Conservation (phyloP, 164 flowering plant genomes). For the Pachysandra terminalis region DNA sequence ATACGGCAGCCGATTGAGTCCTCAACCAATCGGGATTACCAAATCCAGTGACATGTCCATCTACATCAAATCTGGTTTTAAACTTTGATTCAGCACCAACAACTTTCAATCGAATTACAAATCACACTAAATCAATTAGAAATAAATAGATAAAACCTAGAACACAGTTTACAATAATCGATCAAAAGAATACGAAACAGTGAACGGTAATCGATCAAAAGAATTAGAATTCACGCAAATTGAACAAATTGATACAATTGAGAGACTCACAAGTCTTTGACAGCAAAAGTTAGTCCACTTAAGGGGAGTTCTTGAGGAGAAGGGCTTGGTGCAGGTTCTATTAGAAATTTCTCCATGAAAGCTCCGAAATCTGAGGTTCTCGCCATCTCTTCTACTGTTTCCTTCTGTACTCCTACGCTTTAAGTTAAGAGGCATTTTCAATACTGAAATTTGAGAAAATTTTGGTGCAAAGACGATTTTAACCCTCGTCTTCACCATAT, state of each 20-base stretch:
- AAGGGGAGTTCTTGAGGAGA: constrained; percentile 50
- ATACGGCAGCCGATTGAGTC: constrained; percentile 60
- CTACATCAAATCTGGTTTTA: constrained; percentile 70
- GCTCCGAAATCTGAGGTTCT: constrained; percentile 62
- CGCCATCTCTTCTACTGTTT: constrained; percentile 19
- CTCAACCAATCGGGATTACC: constrained; percentile 95
- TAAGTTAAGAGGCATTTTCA: neutral
- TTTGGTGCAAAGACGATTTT: neutral
- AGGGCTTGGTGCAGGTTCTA: constrained; percentile 27
- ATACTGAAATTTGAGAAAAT: neutral
- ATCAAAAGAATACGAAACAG: neutral
- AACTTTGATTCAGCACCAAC: constrained; percentile 11
- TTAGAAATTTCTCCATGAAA: constrained; percentile 60
- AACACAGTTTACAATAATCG: neutral
- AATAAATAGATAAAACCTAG: neutral
- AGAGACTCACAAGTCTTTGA: constrained; percentile 75
- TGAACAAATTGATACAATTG: neutral
- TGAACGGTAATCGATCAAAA: too few relatives aligned
- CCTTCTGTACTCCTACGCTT: neutral
- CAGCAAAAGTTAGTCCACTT: constrained; percentile 71
- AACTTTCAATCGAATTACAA: neutral
- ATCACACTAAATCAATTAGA: too few relatives aligned
- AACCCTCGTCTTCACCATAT: neutral
- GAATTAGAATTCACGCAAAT: too few relatives aligned
- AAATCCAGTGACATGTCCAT: constrained; percentile 62